phyloP scores from a whole-genome alignment of 1,284 basidiomycete genomes.

The Phellopilus nigrolimitatus region DNA sequence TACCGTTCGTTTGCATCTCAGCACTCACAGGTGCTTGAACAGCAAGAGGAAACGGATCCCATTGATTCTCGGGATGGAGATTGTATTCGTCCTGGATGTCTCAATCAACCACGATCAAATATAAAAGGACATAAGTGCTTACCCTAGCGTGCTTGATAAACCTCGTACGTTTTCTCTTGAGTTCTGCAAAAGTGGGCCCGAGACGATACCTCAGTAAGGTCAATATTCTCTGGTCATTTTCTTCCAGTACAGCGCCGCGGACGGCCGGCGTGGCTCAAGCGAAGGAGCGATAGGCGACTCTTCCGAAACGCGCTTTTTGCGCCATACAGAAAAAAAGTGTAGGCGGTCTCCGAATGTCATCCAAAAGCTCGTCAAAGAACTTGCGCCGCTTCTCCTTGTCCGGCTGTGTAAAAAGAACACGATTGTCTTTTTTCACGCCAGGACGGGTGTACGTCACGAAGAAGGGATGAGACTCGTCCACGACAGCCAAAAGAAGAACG shows the following conservation, averaged over 20 bases:
- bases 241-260: slow-evolving; percentile 76
- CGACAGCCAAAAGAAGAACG: slow-evolving; percentile 84
- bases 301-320: slow-evolving; percentile 83
- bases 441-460: slow-evolving; percentile 86
- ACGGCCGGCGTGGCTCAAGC: slow-evolving; percentile 78
- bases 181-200: slow-evolving; percentile 81
- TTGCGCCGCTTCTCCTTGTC: slow-evolving; percentile 51
- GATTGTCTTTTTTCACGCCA: slow-evolving; percentile 72
- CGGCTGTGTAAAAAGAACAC: slow-evolving; percentile 59
- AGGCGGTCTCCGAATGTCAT: slow-evolving; percentile 70
- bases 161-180: slow-evolving; percentile 91
- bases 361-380: slow-evolving; percentile 77
- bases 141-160: slow-evolving; percentile 84
- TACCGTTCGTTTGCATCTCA: slow-evolving; percentile 37
- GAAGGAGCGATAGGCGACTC: slow-evolving; percentile 87
- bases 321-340: slow-evolving; percentile 91
- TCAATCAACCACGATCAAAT: slow-evolving; percentile 1
- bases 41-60: slow-evolving; percentile 15
- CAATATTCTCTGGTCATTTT: slow-evolving; percentile 75
- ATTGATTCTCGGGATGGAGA: slow-evolving; percentile 38
- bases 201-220: slow-evolving; percentile 86
- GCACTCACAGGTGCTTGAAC: slow-evolving; percentile 24
- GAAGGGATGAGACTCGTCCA: slow-evolving; percentile 75
- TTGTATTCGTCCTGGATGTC: slow-evolving; percentile 66
- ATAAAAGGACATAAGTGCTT: slow-evolving; percentile 30